Evolutionary conservation across 768 basidiomycete species (phyloP).

Genomic region (Collybia nuda): DNA sequence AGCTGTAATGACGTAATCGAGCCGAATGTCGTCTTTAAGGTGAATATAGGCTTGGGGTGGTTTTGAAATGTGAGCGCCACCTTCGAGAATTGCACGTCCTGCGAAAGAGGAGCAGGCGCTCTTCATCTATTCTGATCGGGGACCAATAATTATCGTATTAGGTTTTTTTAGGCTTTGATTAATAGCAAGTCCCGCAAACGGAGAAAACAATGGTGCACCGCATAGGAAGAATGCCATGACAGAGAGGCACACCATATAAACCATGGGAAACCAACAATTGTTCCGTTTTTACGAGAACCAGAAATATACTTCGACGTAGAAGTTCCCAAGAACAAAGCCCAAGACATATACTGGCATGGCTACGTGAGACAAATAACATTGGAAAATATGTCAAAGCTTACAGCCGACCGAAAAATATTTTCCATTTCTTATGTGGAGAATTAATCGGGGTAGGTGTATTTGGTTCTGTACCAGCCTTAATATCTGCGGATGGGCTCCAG

Average conservation of each 20-base stretch:
- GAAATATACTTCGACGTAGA: neutral
- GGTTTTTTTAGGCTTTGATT: neutral
- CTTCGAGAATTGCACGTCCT: constrained; percentile 10
- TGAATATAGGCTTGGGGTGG: neutral
- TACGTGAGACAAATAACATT: neutral
- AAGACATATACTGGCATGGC: constrained; percentile 9
- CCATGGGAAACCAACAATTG: too few relatives aligned
- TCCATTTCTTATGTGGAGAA: constrained; percentile 11
- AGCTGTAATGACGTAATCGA: neutral
- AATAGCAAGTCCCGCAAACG: constrained; percentile 13
- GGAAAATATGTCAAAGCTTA: neutral
- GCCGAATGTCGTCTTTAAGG: neutral
- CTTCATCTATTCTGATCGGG: constrained; percentile 6
- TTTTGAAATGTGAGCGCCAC: neutral
- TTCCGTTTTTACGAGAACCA: too few relatives aligned
- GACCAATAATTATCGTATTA: neutral
- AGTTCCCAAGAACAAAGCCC: constrained; percentile 11
- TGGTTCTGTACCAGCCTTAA: constrained; percentile 9
- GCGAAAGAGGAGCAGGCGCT: constrained; percentile 6
- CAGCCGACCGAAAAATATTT: constrained; percentile 11
- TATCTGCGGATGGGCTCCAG: neutral
- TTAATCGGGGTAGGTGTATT: constrained; percentile 9
- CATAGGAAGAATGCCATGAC: constrained; percentile 12
- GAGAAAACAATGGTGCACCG: constrained; percentile 10
- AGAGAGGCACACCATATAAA: neutral